Conservation (phyloP, 306 rosid genomes). For the Canavalia gladiata region DNA sequence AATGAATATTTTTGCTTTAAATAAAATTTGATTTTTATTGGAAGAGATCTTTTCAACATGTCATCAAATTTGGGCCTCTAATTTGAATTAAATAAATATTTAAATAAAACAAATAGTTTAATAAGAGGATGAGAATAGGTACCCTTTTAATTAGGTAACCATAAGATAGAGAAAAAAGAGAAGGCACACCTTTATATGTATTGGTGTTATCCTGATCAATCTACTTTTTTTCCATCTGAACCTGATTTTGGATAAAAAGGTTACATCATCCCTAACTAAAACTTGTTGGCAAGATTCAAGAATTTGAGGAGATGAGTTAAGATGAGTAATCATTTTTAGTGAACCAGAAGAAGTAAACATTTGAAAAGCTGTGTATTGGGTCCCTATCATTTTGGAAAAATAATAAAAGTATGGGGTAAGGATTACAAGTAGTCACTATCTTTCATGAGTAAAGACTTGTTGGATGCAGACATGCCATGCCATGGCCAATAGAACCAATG, state of each 20-base stretch:
- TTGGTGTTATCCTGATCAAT: slow-evolving; percentile 42
- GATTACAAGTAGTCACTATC: slow-evolving; percentile 43
- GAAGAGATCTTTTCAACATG: slow-evolving; percentile 35
- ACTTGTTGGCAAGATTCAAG: slow-evolving; percentile 36
- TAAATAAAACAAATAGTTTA: not conserved
- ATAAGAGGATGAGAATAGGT: slow-evolving; percentile 42
- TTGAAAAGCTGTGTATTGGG: slow-evolving; percentile 37
- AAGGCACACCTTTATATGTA: slow-evolving; percentile 24
- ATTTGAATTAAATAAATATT: slow-evolving; percentile 9
- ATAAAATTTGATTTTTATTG: not conserved
- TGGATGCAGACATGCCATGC: slow-evolving; percentile 34
- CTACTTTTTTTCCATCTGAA: slow-evolving; percentile 23
- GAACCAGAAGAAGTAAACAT: slow-evolving; percentile 41
- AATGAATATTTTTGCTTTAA: not conserved
- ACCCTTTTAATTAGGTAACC: slow-evolving; percentile 52
- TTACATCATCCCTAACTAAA: slow-evolving; percentile 6
- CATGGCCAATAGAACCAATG: slow-evolving; percentile 39
- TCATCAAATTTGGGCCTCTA: slow-evolving; percentile 32
- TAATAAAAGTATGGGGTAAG: slow-evolving; percentile 13
- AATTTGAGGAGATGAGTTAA: slow-evolving; percentile 38
- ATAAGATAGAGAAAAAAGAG: slow-evolving; percentile 40
- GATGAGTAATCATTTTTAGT: slow-evolving; percentile 45
- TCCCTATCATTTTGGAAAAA: slow-evolving; percentile 49
- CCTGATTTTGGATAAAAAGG: slow-evolving; percentile 30
- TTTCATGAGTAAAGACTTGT: slow-evolving; percentile 43